phyloP scores from a whole-genome alignment of 768 basidiomycete genomes.

The Leccinellum albellum region DNA sequence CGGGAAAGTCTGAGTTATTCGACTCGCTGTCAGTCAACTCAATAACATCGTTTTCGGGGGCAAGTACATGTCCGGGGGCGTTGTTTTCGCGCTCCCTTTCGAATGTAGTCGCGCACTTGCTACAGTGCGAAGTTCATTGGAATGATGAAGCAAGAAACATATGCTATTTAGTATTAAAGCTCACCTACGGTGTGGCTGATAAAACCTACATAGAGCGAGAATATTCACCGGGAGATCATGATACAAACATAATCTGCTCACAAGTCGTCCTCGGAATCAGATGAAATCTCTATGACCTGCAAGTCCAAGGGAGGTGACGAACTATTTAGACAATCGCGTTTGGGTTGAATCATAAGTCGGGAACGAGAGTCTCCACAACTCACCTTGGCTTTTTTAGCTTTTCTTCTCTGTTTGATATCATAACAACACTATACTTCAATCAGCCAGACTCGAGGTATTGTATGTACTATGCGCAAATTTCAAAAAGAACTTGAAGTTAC shows the following conservation, averaged over 20 bases:
- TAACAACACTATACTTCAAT: not conserved
- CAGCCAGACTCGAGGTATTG: no score
- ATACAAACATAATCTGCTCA: constrained; percentile 14
- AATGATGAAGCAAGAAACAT: not conserved
- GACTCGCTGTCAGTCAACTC: constrained; percentile 32
- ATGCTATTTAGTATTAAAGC: not conserved
- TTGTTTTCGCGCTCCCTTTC: not conserved
- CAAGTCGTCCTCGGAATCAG: constrained; percentile 41
- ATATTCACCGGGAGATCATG: not conserved
- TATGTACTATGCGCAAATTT: not conserved
- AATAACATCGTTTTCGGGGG: constrained; percentile 20
- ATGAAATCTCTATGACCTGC: constrained; percentile 55
- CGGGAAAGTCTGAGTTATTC: constrained; percentile 17
- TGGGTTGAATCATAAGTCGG: not conserved
- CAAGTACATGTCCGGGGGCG: not conserved
- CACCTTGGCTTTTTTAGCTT: constrained; percentile 34
- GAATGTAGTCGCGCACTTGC: constrained; percentile 1
- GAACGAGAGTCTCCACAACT: constrained; percentile 3
- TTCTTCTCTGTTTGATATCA: constrained; percentile 50
- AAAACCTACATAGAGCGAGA: constrained; percentile 5
- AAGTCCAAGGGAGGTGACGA: constrained; percentile 1
- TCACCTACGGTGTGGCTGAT: constrained; percentile 10
- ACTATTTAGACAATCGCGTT: not conserved
- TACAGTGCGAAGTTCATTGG: not conserved
- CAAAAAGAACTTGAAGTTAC: not conserved